These are phyloP conservation scores for Citrus hindsii DNA, from an alignment of 345 rosid genomes.

Conservation along the genomic window DNA sequence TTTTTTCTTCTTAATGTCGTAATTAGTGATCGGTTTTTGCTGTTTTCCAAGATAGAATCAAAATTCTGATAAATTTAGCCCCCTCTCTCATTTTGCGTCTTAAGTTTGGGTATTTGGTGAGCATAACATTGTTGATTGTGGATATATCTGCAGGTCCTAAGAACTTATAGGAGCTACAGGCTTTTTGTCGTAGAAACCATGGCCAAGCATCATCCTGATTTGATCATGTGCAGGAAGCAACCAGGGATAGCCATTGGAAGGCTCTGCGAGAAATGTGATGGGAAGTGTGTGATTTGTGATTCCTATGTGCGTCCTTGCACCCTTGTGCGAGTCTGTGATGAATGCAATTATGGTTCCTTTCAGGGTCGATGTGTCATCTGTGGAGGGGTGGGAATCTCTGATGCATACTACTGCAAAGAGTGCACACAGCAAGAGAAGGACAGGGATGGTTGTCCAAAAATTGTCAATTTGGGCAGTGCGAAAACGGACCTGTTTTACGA, in stretches of 20 bases:
- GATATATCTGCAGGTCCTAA: slow-evolving; percentile 5
- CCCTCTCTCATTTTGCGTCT: no score
- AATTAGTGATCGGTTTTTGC: neutral
- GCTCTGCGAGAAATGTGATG: slow-evolving; percentile 44
- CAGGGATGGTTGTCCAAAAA: slow-evolving; percentile 48
- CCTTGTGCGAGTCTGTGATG: slow-evolving; percentile 44
- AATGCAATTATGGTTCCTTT: slow-evolving; percentile 47
- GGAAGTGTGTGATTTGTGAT: slow-evolving; percentile 46
- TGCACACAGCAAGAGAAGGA: slow-evolving; percentile 49
- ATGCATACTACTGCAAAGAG: slow-evolving; percentile 53
- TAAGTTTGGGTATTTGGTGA: neutral
- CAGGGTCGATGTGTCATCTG: slow-evolving; percentile 49
- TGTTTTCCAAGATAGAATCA: neutral
- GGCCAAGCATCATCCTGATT: slow-evolving; percentile 55
- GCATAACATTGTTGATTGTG: neutral
- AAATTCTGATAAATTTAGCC: neutral
- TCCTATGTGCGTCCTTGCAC: slow-evolving; percentile 48
- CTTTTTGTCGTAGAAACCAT: slow-evolving; percentile 9
- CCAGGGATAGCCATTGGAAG: slow-evolving; percentile 49
- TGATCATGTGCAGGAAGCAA: slow-evolving; percentile 50
- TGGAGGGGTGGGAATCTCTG: slow-evolving; percentile 49
- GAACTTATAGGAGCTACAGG: neutral
- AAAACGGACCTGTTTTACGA: slow-evolving; percentile 42
- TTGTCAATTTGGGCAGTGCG: slow-evolving; percentile 39
- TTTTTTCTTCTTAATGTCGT: no score